Percentiles rank a stretch among this genome's conserved stretches.
phyloP scores from a whole-genome alignment of 2,329 filamentous ascomycete genomes.

The Uncinocarpus reesii region DNA sequence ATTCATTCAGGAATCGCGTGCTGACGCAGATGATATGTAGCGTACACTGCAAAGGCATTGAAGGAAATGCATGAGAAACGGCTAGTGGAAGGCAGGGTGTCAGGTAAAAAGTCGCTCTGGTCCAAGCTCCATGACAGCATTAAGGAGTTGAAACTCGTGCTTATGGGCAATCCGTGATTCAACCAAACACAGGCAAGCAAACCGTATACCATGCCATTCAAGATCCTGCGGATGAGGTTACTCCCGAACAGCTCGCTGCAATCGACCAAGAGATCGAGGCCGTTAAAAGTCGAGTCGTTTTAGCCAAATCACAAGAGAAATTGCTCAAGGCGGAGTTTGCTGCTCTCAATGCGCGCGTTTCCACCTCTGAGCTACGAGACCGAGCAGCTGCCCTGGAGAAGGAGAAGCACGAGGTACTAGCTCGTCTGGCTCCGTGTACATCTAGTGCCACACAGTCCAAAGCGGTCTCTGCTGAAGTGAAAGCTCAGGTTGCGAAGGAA shows the following conservation, averaged over 20 bases:
- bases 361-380: conserved; percentile 42
- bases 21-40: conserved; percentile 23
- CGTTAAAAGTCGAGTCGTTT: conserved; percentile 38
- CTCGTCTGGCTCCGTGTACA: conserved; percentile 34
- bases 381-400: conserved; percentile 36
- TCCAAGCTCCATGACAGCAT: neutral
- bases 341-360: conserved; percentile 40
- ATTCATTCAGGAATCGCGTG: neutral
- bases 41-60: conserved; percentile 49
- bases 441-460: conserved; percentile 31
- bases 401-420: conserved; percentile 36
- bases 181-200: conserved; percentile 49
- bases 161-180: neutral
- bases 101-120: conserved; percentile 33
- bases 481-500: conserved; percentile 37
- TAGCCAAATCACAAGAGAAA: conserved; percentile 40
- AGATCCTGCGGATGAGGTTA: conserved; percentile 41
- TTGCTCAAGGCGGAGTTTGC: conserved; percentile 40
- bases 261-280: conserved; percentile 42
- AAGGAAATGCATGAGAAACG: conserved; percentile 53
- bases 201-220: conserved; percentile 50
- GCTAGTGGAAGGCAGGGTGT: conserved; percentile 47
- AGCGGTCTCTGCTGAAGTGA: conserved; percentile 40
- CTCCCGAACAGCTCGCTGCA: conserved; percentile 40
- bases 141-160: neutral